Evolutionary conservation across 2,329 filamentous ascomycete genomes (phyloP).

Genomic region (Hypoxylon sp.): DNA sequence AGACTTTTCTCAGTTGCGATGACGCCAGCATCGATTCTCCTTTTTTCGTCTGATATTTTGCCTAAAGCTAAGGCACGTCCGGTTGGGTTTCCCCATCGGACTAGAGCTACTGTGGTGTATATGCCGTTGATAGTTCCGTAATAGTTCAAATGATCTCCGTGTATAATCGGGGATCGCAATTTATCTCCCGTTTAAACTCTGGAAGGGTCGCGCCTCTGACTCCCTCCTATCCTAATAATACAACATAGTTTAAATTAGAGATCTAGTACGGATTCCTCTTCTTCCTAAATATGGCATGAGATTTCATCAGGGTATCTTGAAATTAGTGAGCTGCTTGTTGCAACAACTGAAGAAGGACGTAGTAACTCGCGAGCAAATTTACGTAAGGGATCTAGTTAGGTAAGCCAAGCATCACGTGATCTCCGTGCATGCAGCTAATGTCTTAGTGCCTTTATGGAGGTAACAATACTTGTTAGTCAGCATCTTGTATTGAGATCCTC

Average conservation of each 20-base stretch:
- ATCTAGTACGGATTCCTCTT: too few species aligned
- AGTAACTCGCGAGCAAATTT: not conserved
- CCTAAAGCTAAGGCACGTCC: not conserved
- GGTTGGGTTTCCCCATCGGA: not conserved
- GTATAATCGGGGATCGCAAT: not conserved
- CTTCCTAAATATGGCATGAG: too few species aligned
- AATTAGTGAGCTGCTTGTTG: too few species aligned
- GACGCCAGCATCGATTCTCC: not conserved
- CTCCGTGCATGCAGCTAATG: not conserved
- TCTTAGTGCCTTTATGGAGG: too few species aligned
- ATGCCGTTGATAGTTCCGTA: not conserved
- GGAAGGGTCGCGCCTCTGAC: too few species aligned
- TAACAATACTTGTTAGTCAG: not conserved
- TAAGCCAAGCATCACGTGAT: constrained; percentile 7
- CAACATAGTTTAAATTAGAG: too few species aligned
- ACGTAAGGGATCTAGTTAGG: constrained; percentile 5
- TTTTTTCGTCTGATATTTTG: not conserved
- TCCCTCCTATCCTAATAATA: too few species aligned
- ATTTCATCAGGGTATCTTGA: too few species aligned
- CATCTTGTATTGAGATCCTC: not conserved
- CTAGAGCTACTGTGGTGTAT: not conserved
- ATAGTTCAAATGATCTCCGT: not conserved
- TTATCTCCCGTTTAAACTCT: not conserved
- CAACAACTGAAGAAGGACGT: too few species aligned
- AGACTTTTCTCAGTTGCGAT: not conserved